Conservation (phyloP, 495 filamentous ascomycete species). For the Poronia punctata region DNA sequence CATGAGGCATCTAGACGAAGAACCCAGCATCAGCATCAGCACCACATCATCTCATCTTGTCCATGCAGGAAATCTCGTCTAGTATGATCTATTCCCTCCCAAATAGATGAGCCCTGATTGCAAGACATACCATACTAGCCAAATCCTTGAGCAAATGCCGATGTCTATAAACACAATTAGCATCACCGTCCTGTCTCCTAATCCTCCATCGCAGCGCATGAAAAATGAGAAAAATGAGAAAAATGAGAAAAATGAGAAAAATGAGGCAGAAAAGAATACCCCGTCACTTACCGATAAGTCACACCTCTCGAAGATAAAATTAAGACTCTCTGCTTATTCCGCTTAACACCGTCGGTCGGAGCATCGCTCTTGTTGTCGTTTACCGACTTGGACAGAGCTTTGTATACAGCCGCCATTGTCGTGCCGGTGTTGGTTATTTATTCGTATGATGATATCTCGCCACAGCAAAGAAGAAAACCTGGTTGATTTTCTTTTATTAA, state of each 20-base stretch:
- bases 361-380: slow-evolving; percentile 41
- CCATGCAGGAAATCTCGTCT: no score
- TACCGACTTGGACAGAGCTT: slow-evolving; percentile 69
- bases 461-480: no score
- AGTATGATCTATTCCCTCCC: no score
- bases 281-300: slow-evolving; percentile 63
- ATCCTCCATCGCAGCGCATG: no score
- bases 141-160: slow-evolving; percentile 90
- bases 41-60: no score
- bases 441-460: no score
- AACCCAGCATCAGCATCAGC: neutral
- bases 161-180: slow-evolving; percentile 49
- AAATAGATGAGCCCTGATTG: no score
- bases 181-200: no score
- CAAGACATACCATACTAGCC: slow-evolving; percentile 50
- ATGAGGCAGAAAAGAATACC: neutral
- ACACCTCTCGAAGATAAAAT: slow-evolving; percentile 86
- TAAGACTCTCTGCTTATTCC: slow-evolving; percentile 74
- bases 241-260: no score
- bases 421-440: no score
- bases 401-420: slow-evolving; percentile 91
- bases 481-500: no score
- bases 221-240: no score
- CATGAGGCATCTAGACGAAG: slow-evolving; percentile 77
- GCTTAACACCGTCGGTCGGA: slow-evolving; percentile 31